phyloP scores from a whole-genome alignment of 352 stramenopile species.

The Peronospora destructor region DNA sequence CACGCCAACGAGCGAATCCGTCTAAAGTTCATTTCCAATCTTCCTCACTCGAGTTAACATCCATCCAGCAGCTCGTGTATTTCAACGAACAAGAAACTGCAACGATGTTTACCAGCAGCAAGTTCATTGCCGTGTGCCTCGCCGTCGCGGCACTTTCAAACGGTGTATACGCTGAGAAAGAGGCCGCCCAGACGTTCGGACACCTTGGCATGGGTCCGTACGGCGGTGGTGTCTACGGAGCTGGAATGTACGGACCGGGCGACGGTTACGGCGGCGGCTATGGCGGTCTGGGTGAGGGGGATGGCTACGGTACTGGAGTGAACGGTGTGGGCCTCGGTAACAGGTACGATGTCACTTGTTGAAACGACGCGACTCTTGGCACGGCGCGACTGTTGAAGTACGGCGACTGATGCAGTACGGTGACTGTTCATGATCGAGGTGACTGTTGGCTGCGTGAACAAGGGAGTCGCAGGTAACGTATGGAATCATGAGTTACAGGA shows the following conservation, averaged over 20 bases:
- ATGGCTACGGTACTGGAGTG: too few relatives aligned
- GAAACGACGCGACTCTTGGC: too few relatives aligned
- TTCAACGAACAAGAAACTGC: neutral
- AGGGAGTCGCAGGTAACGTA: too few relatives aligned
- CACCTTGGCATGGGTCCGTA: slow-evolving; percentile 3
- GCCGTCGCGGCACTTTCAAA: slow-evolving; percentile 3
- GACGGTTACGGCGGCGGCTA: too few relatives aligned
- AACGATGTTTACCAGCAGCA: slow-evolving; percentile 11
- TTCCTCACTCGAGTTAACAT: slow-evolving; percentile 1
- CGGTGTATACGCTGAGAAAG: slow-evolving; percentile 4
- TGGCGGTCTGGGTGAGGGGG: too few relatives aligned
- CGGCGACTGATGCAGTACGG: too few relatives aligned
- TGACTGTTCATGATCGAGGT: too few relatives aligned
- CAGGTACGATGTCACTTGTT: too few relatives aligned
- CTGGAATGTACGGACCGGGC: neutral
- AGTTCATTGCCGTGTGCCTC: slow-evolving; percentile 14
- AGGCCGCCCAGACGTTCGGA: slow-evolving; percentile 15
- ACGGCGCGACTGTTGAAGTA: too few relatives aligned
- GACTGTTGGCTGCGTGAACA: too few relatives aligned
- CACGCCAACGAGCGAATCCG: neutral
- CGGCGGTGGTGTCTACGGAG: neutral
- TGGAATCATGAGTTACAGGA: too few relatives aligned
- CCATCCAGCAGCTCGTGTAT: neutral
- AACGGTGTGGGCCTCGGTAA: too few relatives aligned
- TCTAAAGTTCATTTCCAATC: slow-evolving; percentile 8